Conservation (phyloP, 2,329 filamentous ascomycete species). For the Shiraia bambusicola region DNA sequence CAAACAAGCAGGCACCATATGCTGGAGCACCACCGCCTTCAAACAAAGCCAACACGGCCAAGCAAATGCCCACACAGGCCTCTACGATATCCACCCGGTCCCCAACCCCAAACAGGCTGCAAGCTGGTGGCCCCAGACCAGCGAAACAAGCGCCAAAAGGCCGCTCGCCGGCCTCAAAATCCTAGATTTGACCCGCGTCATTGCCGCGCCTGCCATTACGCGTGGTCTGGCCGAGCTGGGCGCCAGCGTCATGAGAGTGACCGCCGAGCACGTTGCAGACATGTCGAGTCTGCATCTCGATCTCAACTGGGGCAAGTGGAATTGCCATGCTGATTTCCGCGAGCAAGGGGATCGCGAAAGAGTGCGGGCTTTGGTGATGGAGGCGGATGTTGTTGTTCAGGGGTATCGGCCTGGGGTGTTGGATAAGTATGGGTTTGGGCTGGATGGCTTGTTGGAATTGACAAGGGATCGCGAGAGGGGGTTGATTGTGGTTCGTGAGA, state of each 20-base stretch:
- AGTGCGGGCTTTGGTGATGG: conserved; percentile 46
- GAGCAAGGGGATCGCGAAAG: conserved; percentile 42
- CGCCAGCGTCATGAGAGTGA: conserved; percentile 52
- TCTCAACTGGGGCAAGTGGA: conserved; percentile 56
- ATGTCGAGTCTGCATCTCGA: conserved; percentile 48
- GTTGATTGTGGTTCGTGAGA: conserved; percentile 53
- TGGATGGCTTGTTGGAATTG: conserved; percentile 46
- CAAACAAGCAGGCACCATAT: conserved; percentile 47
- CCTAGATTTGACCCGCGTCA: conserved; percentile 53
- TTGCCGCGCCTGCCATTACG: conserved; percentile 51
- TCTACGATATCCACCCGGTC: conserved; percentile 44
- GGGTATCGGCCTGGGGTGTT: conserved; percentile 54
- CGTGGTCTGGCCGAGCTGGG: conserved; percentile 50
- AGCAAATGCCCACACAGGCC: conserved; percentile 45
- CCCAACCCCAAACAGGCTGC: conserved; percentile 31
- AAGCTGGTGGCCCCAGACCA: conserved; percentile 47
- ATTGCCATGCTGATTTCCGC: conserved; percentile 48
- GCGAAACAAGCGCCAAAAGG: conserved; percentile 35
- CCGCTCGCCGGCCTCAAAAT: conserved; percentile 54
- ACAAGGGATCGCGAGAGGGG: conserved; percentile 46
- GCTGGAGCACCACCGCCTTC: conserved; percentile 44
- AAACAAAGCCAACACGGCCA: conserved; percentile 45
- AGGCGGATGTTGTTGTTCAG: conserved; percentile 55
- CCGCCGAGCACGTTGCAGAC: conserved; percentile 45
- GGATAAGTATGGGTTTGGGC: conserved; percentile 51